These are phyloP conservation scores for Candolleomyces aberdarensis DNA, from an alignment of 768 basidiomycete species.

Conservation along the genomic window DNA sequence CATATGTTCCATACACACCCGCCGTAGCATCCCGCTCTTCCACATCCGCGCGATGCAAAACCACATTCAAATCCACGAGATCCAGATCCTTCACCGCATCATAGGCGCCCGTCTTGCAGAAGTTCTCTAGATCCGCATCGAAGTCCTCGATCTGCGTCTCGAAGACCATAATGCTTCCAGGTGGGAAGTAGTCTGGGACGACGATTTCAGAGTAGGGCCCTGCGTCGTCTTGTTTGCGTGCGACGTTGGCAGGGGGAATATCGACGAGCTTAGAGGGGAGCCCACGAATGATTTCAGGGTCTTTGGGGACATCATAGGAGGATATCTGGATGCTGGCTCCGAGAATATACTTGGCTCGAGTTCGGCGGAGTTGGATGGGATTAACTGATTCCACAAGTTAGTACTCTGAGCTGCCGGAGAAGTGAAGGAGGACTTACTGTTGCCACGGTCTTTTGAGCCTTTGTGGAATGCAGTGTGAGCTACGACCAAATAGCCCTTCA, in stretches of 20 bases:
- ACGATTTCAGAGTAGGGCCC: slow-evolving; percentile 75
- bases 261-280: slow-evolving; percentile 68
- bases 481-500: slow-evolving; percentile 89
- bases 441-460: slow-evolving; percentile 75
- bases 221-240: slow-evolving; percentile 59
- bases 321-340: slow-evolving; percentile 73
- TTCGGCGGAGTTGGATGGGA: slow-evolving; percentile 79
- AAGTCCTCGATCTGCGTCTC: slow-evolving; percentile 78
- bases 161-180: slow-evolving; percentile 92
- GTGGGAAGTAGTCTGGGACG: slow-evolving; percentile 90
- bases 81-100: slow-evolving; percentile 71
- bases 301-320: slow-evolving; percentile 52
- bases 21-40: slow-evolving; percentile 90
- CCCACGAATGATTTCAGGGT: slow-evolving; percentile 59
- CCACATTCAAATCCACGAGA: slow-evolving; percentile 84
- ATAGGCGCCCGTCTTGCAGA: slow-evolving; percentile 69
- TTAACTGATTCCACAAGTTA: slow-evolving; percentile 48
- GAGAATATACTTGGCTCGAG: slow-evolving; percentile 74
- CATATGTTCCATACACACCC: slow-evolving; percentile 80
- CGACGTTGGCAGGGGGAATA: slow-evolving; percentile 54
- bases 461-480: slow-evolving; percentile 92
- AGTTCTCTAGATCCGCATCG: slow-evolving; percentile 65
- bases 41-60: slow-evolving; percentile 82
- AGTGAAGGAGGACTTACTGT: slow-evolving; percentile 46
- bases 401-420: not conserved